These are phyloP conservation scores for Adansonia gregorii DNA, from an alignment of 441 rosid species.

Conservation along the genomic window DNA sequence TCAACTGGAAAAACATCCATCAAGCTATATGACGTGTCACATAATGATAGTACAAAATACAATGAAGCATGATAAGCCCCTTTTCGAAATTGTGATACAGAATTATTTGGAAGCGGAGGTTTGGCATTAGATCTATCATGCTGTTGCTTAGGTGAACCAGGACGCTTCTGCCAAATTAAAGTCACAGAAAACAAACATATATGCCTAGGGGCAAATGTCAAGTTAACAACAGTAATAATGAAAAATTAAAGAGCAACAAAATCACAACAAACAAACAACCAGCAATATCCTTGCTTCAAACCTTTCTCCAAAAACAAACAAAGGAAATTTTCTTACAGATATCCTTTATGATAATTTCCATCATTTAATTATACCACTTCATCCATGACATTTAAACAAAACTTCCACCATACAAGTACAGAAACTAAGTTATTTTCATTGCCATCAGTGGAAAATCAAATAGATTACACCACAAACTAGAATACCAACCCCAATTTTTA, in stretches of 20 bases:
- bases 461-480: neutral
- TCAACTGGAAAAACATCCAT: constrained; percentile 96
- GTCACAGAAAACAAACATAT: constrained; percentile 14
- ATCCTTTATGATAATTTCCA: constrained; percentile 9
- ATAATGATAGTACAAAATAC: constrained; percentile 87
- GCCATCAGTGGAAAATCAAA: neutral
- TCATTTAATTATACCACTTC: neutral
- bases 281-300: constrained; percentile 7
- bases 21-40: constrained; percentile 95
- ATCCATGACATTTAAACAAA: neutral
- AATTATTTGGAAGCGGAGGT: constrained; percentile 80
- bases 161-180: constrained; percentile 64
- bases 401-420: neutral
- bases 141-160: constrained; percentile 84
- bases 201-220: neutral
- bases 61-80: constrained; percentile 93
- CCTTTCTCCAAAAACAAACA: constrained; percentile 3
- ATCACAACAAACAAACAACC: constrained; percentile 7
- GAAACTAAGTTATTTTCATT: neutral
- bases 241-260: neutral
- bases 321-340: neutral
- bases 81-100: constrained; percentile 80
- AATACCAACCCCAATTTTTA: neutral
- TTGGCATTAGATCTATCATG: constrained; percentile 66
- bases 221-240: constrained; percentile 21